Evolutionary conservation across 2,329 filamentous ascomycete genomes (phyloP), one percentile per base, ranked within the genome.

Genomic region (Venturia aucupariae): DNA sequence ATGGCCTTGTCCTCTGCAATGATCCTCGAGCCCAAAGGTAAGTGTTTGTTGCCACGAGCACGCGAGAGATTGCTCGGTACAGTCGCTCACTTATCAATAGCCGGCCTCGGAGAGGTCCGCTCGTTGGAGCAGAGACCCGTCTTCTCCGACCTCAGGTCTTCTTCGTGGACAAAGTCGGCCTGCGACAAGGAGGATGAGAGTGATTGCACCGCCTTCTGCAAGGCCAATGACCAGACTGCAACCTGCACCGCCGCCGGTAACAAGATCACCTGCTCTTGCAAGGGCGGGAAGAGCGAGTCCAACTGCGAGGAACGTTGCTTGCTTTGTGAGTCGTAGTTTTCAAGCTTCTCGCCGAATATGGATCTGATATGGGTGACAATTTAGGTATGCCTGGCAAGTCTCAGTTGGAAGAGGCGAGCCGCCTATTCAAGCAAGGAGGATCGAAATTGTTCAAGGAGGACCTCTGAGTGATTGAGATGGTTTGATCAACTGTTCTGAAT

Each of bases 201-300:
- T 17, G 62, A 63, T 46, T 63, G 62, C 62, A 63, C 32, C 10
- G 62, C 60, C 22, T 63, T 63, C 62, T 63, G 62, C 62, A 59
- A 63, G 62, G 32, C 41, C 38, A 35, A 46, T 15, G 62, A 57
- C 15, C 46, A 55, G 46, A 63, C 62, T 8, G 46, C 46, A 1
- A 63, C 46, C 7, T 63, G 62, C 35, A 57, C 41, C 11, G 62
- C 62, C 13, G 30, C 32, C 38, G 62, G 62, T 2, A 63, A 55
- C 48, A 59, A 63, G 48, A 42, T 63, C 17, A 63, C 62, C 59
- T 63, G 51, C 46, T 63, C 62, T 24, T 63, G 62, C 19, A 55
- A 48, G 27, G 62, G 62, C n/a, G 62, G 62, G 30, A 63, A 63
- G 62, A 59, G 62, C 62, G 62, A 63, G 51, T 35, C 62, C 10